Evolutionary conservation across 768 basidiomycete genomes (phyloP).

Genomic region (Amanita exitialis): DNA sequence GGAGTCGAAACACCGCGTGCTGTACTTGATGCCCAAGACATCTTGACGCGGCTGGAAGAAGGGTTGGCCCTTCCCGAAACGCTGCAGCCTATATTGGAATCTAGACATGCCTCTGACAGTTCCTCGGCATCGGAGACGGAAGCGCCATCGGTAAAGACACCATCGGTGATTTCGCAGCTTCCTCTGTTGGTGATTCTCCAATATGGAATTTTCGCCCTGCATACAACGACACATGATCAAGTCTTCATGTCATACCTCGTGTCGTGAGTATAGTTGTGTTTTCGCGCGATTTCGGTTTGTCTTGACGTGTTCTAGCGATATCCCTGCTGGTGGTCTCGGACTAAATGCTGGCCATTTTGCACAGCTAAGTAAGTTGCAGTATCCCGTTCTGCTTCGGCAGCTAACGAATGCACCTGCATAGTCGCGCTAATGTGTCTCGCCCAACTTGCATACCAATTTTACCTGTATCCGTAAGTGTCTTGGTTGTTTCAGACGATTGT

Average conservation of each 20-base stretch:
- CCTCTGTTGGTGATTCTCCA: conserved; percentile 83
- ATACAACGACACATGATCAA: conserved; percentile 86
- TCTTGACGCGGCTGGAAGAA: conserved; percentile 35
- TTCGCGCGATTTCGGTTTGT: neutral
- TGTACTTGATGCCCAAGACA: conserved; percentile 61
- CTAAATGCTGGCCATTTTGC: conserved; percentile 90
- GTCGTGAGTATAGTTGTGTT: conserved; percentile 45
- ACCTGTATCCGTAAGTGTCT: conserved; percentile 72
- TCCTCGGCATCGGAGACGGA: conserved; percentile 25
- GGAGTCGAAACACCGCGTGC: conserved; percentile 75
- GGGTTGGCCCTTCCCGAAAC: conserved; percentile 22
- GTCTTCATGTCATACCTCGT: conserved; percentile 88
- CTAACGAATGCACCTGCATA: conserved; percentile 19
- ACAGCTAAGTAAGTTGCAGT: conserved; percentile 57
- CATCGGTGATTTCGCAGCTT: conserved; percentile 61
- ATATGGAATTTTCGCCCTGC: conserved; percentile 83
- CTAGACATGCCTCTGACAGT: conserved; percentile 21
- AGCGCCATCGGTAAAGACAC: conserved; percentile 40
- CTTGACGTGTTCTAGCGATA: conserved; percentile 41
- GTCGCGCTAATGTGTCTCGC: conserved; percentile 92
- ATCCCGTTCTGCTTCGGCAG: neutral
- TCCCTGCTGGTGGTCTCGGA: conserved; percentile 81
- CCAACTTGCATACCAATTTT: conserved; percentile 87
- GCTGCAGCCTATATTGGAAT: conserved; percentile 46
- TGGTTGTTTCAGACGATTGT: neutral